These are phyloP conservation scores for Melanomma pulvis-pyrius DNA, from an alignment of 495 filamentous ascomycete genomes.

Conservation along the genomic window DNA sequence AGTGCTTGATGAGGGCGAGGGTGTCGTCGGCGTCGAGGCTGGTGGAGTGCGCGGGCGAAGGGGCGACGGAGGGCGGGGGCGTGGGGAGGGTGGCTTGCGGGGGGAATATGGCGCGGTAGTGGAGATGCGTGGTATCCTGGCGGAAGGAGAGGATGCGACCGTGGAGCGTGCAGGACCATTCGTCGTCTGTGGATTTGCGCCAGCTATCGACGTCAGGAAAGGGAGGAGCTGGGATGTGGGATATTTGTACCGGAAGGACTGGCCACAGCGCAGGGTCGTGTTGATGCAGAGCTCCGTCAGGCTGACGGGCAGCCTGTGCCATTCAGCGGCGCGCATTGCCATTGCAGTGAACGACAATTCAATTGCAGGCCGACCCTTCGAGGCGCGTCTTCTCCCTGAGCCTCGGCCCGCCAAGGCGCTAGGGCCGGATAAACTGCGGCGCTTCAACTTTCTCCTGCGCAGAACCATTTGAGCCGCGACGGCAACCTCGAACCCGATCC, in stretches of 20 bases:
- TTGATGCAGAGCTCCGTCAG: conserved; percentile 85
- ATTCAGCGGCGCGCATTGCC: conserved; percentile 54
- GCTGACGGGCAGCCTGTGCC: conserved; percentile 79
- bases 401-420: conserved; percentile 12
- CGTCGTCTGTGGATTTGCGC: conserved; percentile 74
- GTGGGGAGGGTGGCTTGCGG: conserved; percentile 35
- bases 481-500: not conserved
- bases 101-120: conserved; percentile 76
- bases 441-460: not conserved
- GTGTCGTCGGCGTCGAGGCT: conserved; percentile 57
- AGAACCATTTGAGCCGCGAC: not conserved
- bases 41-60: conserved; percentile 28
- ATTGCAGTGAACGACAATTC: conserved; percentile 17
- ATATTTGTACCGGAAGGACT: conserved; percentile 71
- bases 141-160: conserved; percentile 82
- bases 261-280: conserved; percentile 86
- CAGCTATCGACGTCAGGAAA: conserved; percentile 59
- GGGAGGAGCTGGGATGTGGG: not conserved
- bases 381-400: not conserved
- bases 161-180: conserved; percentile 89
- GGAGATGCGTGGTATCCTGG: conserved; percentile 76
- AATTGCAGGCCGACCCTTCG: not conserved
- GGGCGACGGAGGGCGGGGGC: conserved; percentile 37
- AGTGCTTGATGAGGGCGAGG: conserved; percentile 68
- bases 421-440: not conserved